Conservation (phyloP, 202 grass and related monocot genomes). For the Schoenoplectus tabernaemontani region DNA sequence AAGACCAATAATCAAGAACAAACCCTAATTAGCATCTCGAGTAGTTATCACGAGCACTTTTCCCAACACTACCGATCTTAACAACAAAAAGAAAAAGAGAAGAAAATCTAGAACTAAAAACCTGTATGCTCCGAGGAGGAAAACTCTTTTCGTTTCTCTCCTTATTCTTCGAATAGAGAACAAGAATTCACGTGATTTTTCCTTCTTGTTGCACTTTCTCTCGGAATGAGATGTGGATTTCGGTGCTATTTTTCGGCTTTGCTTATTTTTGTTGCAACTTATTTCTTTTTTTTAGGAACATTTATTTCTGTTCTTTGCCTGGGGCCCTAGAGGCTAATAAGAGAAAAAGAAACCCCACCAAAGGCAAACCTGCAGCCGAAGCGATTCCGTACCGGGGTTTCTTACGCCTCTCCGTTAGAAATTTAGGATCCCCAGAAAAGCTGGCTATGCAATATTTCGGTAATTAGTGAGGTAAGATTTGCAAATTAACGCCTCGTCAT, state of each 20-base stretch:
- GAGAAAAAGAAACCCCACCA: background rate
- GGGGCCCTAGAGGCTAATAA: too few species aligned
- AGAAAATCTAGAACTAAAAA: background rate
- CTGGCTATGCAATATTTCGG: too few species aligned
- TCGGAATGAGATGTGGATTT: background rate
- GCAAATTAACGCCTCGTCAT: too few species aligned
- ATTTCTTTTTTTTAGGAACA: too few species aligned
- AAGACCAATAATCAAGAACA: constrained; percentile 1
- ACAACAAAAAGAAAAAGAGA: background rate
- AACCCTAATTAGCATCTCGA: constrained; percentile 8
- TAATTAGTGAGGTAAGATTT: too few species aligned
- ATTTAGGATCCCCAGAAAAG: too few species aligned
- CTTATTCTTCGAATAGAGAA: background rate
- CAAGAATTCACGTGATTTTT: background rate
- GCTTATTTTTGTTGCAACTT: background rate
- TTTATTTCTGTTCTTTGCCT: background rate
- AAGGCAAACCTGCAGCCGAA: background rate
- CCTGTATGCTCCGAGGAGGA: background rate
- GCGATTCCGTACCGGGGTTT: background rate
- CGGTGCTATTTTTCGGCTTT: background rate
- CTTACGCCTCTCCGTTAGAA: background rate
- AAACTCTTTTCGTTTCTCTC: background rate
- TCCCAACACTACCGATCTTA: background rate
- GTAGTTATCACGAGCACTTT: background rate
- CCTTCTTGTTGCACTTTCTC: background rate